Evolutionary conservation across 2,329 filamentous ascomycete species (phyloP), one percentile per base, ranked within the genome.

Genomic region (Trichoderma atroviride): DNA sequence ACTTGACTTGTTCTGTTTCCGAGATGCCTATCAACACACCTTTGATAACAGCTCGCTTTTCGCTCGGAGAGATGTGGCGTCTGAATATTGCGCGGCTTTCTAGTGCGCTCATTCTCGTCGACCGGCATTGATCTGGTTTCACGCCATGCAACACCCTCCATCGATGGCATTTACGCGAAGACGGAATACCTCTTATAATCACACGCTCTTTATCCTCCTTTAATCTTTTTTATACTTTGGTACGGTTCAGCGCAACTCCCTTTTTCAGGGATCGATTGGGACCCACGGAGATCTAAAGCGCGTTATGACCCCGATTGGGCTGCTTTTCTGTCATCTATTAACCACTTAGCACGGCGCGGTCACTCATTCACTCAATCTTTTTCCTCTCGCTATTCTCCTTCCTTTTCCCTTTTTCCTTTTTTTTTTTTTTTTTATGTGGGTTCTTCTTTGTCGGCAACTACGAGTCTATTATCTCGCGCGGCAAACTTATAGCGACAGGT

Each of bases 11-110:
- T 64, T 31, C 50, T 43, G 19, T 57, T 70, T 61, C n/a, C 33
- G 14, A 43, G 11, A 61, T 27, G 37, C 69, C 24, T 19, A 14
- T 43, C 33, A 33, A 52, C 16, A 35, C 37, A n/a, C 27, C 56
- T 64, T 65, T 22, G 29, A 19, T 22, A 35, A 35, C 52, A 66
- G 62, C 71, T 67, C 70, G 72, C 66, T 66, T 63, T 72, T 66
- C 70, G 72, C 66, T 66, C 62, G 71, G 71, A 56, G 29, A 61
- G 58, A 31, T 68, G 68, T 72, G 75, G 75, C 75, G 76, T 68
- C 50, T 52, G 60, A 72, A 69, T 72, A 71, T 74, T 63, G 55
- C 62, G 50, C 69, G 70, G 69, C 71, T 74, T 72, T 53, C 35
- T 53, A 58, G 13, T 62, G 69, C 47, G 37, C 57, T 62, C 56